Base-by-base conservation (phyloP, 1,284 basidiomycete species). In the Trametes polyzona region DNA sequence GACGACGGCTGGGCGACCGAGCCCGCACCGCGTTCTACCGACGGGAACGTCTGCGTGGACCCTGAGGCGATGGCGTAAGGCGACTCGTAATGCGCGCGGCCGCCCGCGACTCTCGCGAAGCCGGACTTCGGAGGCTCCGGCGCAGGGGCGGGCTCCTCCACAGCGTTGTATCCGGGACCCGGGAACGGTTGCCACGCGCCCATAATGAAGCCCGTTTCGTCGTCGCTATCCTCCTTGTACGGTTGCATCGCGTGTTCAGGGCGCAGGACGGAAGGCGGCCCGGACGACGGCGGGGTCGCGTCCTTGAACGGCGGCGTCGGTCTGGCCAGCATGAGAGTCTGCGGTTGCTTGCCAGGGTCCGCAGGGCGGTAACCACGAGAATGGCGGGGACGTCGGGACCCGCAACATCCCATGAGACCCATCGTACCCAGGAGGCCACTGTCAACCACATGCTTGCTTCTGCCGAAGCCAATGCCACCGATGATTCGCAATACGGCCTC, bases 351-450 rank as follows among this genome's bases (percentile, higher is more conserved):
- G 16, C 50, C 27, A 14, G 59, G 17, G n/a, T 67, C 65, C 16
- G 64, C 52, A 11, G 63, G 44, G 11, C 58, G 63, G 58, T 69
- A 65, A 21, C 65, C 68, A 19, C 69, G 73, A 23, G 62, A 52
- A 19, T 58, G 72, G n/a, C 73, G 74, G 44, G 79, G 75, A 57
- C 80, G 76, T 41, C 83, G 81, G 14, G 81, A 73, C 1, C 88
- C 86, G 68, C 88, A 91, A 65, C 88, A 93, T 10, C 90, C 89
- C 9, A 91, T 73, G 19, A 90, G 76, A 29, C 87, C 84, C 56
- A 91, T 82, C 7, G 88, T 92, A 24, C 94, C 95, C n/a, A 95
- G 75, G 29, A 97, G 78, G 21, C 95, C 95, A 46, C 86, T 88
- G 65, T 96, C 93, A 35, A 91, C 83, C 0, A 86, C 83, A 65